Evolutionary conservation across 129 eudicot genomes (phyloP).

Genomic region (Kitagawia praeruptora): DNA sequence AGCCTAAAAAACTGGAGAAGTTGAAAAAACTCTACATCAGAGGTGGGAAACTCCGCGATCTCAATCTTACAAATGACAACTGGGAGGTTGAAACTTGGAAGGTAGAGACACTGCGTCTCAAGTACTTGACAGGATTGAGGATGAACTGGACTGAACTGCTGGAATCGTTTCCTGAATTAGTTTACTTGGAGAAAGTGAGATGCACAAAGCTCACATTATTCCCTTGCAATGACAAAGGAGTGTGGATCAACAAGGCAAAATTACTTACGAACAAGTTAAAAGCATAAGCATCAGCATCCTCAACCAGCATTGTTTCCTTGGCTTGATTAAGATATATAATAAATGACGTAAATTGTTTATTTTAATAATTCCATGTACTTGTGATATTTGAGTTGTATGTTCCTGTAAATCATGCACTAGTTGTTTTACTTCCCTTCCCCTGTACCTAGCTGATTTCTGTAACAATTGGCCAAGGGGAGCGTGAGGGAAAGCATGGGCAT

Average conservation of each 20-base stretch:
- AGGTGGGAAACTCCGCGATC: conserved; percentile 37
- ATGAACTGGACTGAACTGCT: conserved; percentile 45
- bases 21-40: conserved; percentile 46
- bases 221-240: conserved; percentile 46
- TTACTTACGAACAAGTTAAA: not conserved
- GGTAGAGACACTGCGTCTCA: conserved; percentile 31
- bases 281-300: not conserved
- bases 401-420: not conserved
- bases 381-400: not conserved
- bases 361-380: not conserved
- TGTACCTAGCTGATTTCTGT: not conserved
- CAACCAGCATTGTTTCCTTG: not conserved
- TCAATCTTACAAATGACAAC: conserved; percentile 21
- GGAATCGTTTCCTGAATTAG: conserved; percentile 31
- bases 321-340: not conserved
- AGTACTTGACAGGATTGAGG: conserved; percentile 37
- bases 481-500: not conserved
- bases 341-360: not conserved
- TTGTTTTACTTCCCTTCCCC: not conserved
- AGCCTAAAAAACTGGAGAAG: conserved; percentile 17
- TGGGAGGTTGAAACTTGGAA: conserved; percentile 21
- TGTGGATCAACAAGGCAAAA: conserved; percentile 30
- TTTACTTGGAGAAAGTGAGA: conserved; percentile 31
- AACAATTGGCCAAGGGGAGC: not conserved
- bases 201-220: conserved; percentile 45